Conservation (phyloP, 2,329 filamentous ascomycete species). For the Pseudodiploospora longispora region DNA sequence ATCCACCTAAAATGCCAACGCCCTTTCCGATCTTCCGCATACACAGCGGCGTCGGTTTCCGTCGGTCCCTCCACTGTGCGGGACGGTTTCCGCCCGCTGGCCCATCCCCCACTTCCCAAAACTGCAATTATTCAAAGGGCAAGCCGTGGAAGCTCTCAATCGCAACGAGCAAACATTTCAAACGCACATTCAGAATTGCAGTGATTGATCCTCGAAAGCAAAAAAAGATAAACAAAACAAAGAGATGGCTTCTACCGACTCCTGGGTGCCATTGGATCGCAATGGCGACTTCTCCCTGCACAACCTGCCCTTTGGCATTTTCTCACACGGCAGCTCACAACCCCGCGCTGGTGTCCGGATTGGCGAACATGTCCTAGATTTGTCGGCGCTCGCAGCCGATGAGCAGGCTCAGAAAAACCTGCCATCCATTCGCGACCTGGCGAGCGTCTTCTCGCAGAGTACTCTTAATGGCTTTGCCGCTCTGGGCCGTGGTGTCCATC, state of each 20-base stretch:
- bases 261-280: slow-evolving; percentile 8
- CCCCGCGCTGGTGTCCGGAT: slow-evolving; percentile 64
- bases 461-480: slow-evolving; percentile 27
- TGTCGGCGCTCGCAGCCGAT: slow-evolving; percentile 48
- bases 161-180: too few species aligned
- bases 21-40: too few species aligned
- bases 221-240: not conserved
- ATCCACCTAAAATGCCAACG: too few species aligned
- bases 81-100: slow-evolving; percentile 1
- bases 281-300: slow-evolving; percentile 55
- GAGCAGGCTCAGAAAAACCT: slow-evolving; percentile 21
- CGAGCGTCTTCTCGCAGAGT: slow-evolving; percentile 17
- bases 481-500: slow-evolving; percentile 60
- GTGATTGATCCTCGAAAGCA: not conserved
- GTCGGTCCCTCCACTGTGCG: slow-evolving; percentile 7
- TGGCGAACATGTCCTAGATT: slow-evolving; percentile 62
- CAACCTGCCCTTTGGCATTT: slow-evolving; percentile 79
- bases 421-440: slow-evolving; percentile 26
- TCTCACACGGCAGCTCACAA: slow-evolving; percentile 47
- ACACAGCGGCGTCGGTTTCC: slow-evolving; percentile 1
- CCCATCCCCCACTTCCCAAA: slow-evolving; percentile 2
- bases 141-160: too few species aligned
- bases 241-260: not conserved
- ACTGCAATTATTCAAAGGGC: not conserved
- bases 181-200: too few species aligned